Conservation (phyloP, 73 alveolate species). For the Paramecium tetraurelia region DNA sequence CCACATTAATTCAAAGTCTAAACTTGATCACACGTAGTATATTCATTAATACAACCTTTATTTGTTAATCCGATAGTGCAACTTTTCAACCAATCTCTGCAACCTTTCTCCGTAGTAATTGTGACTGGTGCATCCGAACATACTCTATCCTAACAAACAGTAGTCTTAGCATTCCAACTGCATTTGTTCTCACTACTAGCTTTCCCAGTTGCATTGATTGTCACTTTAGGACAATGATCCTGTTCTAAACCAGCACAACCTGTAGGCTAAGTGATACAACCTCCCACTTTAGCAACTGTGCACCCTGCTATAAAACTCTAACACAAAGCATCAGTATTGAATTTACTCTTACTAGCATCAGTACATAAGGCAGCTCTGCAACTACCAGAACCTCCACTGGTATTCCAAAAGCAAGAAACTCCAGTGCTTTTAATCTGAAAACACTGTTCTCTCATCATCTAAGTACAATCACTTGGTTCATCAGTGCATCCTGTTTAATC, state of each 20-base stretch:
- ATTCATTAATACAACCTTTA: background rate
- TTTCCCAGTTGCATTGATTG: background rate
- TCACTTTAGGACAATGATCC: background rate
- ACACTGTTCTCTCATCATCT: background rate
- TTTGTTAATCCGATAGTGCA: background rate
- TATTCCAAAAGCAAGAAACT: background rate
- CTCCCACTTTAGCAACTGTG: background rate
- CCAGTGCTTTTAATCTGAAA: background rate
- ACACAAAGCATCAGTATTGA: background rate
- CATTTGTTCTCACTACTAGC: background rate
- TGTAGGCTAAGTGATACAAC: background rate
- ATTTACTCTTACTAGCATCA: background rate
- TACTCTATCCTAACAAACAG: background rate
- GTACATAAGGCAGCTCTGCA: background rate
- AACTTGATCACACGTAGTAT: background rate
- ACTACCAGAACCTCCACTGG: background rate
- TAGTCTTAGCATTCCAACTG: background rate
- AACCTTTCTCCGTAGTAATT: background rate
- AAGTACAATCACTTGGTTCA: background rate
- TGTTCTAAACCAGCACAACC: background rate
- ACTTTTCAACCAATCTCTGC: background rate
- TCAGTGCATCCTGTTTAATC: background rate
- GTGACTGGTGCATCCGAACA: slow-evolving; percentile 6
- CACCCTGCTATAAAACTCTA: background rate
- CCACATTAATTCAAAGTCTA: background rate